Conservation (phyloP, 2,329 filamentous ascomycete genomes). For the Ascomycota sp. region DNA sequence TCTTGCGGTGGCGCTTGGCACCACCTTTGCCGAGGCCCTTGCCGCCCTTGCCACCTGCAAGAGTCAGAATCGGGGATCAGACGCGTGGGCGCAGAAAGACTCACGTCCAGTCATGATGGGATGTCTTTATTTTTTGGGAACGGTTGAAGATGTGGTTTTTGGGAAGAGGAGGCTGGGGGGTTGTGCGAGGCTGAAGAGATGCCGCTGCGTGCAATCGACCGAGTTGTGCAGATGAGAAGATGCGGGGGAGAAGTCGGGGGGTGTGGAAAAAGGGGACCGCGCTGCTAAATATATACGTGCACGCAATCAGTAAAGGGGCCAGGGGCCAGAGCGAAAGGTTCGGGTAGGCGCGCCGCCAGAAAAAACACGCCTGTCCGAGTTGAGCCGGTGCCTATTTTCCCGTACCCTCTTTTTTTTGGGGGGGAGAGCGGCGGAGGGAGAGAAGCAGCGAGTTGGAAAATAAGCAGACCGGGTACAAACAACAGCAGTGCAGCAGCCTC, state of each 20-base stretch:
- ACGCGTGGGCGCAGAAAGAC: slow-evolving; percentile 14
- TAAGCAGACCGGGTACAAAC: too few relatives aligned
- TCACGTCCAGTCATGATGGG: slow-evolving; percentile 58
- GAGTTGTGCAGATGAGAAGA: slow-evolving; percentile 6
- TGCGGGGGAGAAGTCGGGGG: slow-evolving; percentile 9
- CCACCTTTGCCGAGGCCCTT: slow-evolving; percentile 97
- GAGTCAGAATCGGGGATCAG: too few relatives aligned
- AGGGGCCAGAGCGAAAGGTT: slow-evolving; percentile 1
- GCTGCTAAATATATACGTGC: slow-evolving; percentile 16
- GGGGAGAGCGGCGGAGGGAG: too few relatives aligned
- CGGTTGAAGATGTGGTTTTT: slow-evolving; percentile 1
- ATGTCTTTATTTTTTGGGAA: too few relatives aligned
- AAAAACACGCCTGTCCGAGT: not conserved
- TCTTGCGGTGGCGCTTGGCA: slow-evolving; percentile 98
- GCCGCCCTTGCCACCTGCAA: slow-evolving; percentile 90
- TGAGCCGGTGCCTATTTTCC: too few relatives aligned
- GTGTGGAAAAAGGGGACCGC: slow-evolving; percentile 7
- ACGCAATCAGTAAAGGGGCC: slow-evolving; percentile 13
- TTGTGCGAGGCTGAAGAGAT: slow-evolving; percentile 2
- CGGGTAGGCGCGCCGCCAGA: not conserved
- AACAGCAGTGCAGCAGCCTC: too few relatives aligned
- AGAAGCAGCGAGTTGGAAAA: too few relatives aligned
- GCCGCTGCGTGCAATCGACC: slow-evolving; percentile 7
- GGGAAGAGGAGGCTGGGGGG: slow-evolving; percentile 2
- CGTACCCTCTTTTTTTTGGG: too few relatives aligned